Evolutionary conservation across 2,329 filamentous ascomycete species (phyloP).

Genomic region (Aspergillus thermomutatus): DNA sequence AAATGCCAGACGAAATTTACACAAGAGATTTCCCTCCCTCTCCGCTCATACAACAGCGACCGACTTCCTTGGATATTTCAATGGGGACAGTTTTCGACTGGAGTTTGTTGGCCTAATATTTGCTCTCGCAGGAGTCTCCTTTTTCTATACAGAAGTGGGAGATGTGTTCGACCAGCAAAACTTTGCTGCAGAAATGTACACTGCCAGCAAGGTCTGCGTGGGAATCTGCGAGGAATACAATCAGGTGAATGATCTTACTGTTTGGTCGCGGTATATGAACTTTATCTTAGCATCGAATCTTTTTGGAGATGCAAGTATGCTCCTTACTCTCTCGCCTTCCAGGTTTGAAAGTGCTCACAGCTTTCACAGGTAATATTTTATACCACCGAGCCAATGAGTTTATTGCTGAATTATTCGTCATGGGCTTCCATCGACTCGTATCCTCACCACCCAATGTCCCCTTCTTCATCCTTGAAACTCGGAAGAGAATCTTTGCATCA

Average conservation of each 20-base stretch:
- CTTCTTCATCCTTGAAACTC: conserved; percentile 26
- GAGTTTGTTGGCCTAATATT: conserved; percentile 23
- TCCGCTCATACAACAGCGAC: neutral
- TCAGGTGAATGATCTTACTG: conserved; percentile 5
- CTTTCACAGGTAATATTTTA: neutral
- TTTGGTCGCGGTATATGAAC: conserved; percentile 17
- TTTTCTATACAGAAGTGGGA: too few relatives aligned
- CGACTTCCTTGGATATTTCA: conserved; percentile 8
- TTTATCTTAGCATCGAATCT: conserved; percentile 14
- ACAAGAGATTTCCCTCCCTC: too few relatives aligned
- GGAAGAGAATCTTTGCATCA: conserved; percentile 24
- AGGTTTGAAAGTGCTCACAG: neutral
- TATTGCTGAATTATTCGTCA: neutral
- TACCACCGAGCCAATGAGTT: neutral
- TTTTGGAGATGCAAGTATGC: conserved; percentile 16
- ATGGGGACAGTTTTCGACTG: conserved; percentile 19
- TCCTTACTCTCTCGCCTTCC: conserved; percentile 9
- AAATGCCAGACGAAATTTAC: too few relatives aligned
- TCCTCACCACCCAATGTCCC: conserved; percentile 7
- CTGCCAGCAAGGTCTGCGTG: conserved; percentile 17
- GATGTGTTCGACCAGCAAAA: too few relatives aligned
- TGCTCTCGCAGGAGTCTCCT: conserved; percentile 14
- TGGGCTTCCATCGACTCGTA: conserved; percentile 1
- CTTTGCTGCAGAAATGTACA: conserved; percentile 17
- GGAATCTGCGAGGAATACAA: conserved; percentile 6